Evolutionary conservation across 2,329 filamentous ascomycete genomes (phyloP).

Genomic region (Ascocoryne sarcoides): DNA sequence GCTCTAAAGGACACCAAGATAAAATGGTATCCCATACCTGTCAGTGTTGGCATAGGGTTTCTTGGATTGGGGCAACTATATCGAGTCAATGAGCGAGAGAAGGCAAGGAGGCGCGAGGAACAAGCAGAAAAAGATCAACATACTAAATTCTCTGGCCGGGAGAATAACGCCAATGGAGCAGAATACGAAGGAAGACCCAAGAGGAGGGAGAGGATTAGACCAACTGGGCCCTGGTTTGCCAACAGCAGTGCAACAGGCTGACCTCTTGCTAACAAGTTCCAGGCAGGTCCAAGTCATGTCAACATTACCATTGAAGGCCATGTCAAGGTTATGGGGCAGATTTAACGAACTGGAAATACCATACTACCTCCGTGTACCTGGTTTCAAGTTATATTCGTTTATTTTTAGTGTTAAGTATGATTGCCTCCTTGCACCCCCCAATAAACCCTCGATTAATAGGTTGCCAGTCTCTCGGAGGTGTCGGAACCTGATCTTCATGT

Average conservation of each 20-base stretch:
- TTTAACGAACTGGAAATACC: constrained; percentile 68
- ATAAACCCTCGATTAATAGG: constrained; percentile 17
- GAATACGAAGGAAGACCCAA: constrained; percentile 35
- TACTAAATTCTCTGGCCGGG: constrained; percentile 14
- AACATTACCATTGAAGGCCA: constrained; percentile 61
- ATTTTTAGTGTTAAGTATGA: constrained; percentile 61
- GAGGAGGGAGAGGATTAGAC: constrained; percentile 50
- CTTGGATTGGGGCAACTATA: constrained; percentile 58
- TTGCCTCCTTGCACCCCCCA: too few relatives aligned
- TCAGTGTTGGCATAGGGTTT: constrained; percentile 59
- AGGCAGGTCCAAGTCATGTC: constrained; percentile 68
- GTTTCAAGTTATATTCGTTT: constrained; percentile 66
- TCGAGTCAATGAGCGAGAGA: constrained; percentile 44
- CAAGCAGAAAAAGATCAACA: constrained; percentile 30
- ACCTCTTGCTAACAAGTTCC: constrained; percentile 10
- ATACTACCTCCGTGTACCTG: constrained; percentile 60
- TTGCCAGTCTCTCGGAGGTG: constrained; percentile 65
- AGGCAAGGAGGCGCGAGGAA: constrained; percentile 31
- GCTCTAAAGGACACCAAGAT: constrained; percentile 55
- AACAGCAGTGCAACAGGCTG: background rate
- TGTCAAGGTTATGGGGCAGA: constrained; percentile 62
- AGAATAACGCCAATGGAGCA: constrained; percentile 25
- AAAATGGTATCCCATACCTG: constrained; percentile 65
- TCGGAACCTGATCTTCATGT: constrained; percentile 78
- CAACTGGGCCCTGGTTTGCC: constrained; percentile 55